Evolutionary conservation across 2,329 filamentous ascomycete genomes (phyloP), one percentile per base, ranked within the genome.

Genomic region (Cordyceps tenuipes): DNA sequence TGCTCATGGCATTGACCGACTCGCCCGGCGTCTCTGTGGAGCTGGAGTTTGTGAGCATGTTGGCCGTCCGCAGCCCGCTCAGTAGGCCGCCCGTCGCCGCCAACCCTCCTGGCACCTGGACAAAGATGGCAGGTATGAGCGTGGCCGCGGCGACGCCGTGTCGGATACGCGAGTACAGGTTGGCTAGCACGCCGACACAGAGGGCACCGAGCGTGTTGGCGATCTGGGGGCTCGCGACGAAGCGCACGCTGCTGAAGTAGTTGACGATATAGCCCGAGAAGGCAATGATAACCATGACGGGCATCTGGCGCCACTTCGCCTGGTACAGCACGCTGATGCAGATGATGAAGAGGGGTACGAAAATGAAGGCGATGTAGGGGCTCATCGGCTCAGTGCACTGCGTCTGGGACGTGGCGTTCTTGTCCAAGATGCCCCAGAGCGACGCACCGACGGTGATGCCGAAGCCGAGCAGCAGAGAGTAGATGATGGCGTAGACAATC

Each of bases 251-350:
- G 51, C 82, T 85, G 73, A 88, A 91, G 73, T 83, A 91, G 69
- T 89, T 92, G 65, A 90, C 86, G 3, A 90, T 73, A 69, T 91
- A 93, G 3, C 90, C 90, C 0, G 82, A 79, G 61, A 89, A 82
- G 1, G 89, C 83, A 59, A 94, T 90, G 51, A 86, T 44, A 2
- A 90, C 74, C 89, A 93, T 93, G 57, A 89, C 78, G 0, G 90
- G 90, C 65, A 87, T 83, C 69, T 94, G 90, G 65, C 85, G 88
- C 83, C 85, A 91, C 71, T 90, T 91, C 44, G 88, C 89, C 66
- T 92, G 88, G 69, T 92, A 92, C 69, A 92, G 84, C 60, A 91
- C 76, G 52, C 87, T 84, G 44, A 93, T 79, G 66, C 86, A 90
- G 31, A 90, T 68, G 9, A 89, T 84, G 70, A 92, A 95, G 7